Evolutionary conservation across 1,284 basidiomycete species (phyloP), one percentile per base, ranked within the genome.

Genomic region (Cutaneotrichosporon sp.): DNA sequence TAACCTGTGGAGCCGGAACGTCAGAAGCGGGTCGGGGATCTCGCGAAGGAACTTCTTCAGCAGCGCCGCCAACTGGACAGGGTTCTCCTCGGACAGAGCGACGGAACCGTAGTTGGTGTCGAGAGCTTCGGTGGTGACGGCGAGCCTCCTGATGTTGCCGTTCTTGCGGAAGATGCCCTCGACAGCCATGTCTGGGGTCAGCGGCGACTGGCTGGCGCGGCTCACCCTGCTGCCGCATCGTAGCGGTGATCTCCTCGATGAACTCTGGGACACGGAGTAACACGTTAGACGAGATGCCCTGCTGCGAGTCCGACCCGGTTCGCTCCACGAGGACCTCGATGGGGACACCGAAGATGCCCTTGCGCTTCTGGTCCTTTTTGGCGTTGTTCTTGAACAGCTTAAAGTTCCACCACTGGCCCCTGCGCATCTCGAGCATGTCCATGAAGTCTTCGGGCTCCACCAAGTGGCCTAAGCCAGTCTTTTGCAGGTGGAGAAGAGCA

Each of bases 151-250:
- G 73, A 99, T 98, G 77, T 99, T 98, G 60, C 95, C 95, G 76
- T 97, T 98, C 82, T 97, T 95, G 58, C 95, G 87, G 85, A 99
- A 99, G 66, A 99, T 97, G 63, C 95, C 95, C 80, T 99, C 97
- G 42, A 99, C 85, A 5, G 95, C 97, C 89, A 99, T 92, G 80
- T 99, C 93, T 95, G 69, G 11, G 2, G 46, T 57, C 22, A 58
- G 57, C 31, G n/a, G 14, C 22, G 38, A 42, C 24, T 55, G 38
- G 16, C 20, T 36, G 1, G 46, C 18, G 33, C 45, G 10, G 84
- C 90, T 73, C 66, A 95, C 93, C 95, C 95, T 98, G 98, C 80
- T 98, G 95, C 75, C 91, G 86, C 95, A 99, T 98, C 3, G 97
- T 94, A 58, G 92, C 95, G 45, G 99, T 87, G 58, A 97, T 90